phyloP scores from a whole-genome alignment of 2,329 filamentous ascomycete genomes.

The Colletotrichum neosansevieriae region DNA sequence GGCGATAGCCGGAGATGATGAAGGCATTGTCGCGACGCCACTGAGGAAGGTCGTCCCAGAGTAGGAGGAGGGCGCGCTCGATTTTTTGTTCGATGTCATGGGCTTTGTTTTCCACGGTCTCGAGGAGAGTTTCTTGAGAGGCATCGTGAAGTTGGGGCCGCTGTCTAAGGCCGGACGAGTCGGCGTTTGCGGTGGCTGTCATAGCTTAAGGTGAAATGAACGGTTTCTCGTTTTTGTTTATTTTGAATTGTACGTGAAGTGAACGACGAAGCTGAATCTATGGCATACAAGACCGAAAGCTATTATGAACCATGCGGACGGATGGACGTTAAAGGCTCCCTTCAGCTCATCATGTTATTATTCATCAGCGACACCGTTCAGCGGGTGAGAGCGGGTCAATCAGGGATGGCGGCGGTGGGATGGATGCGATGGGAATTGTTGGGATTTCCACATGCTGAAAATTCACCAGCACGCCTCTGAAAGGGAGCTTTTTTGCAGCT shows the following conservation, averaged over 20 bases:
- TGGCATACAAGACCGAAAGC: background rate
- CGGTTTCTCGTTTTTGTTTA: background rate
- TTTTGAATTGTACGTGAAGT: background rate
- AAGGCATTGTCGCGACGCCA: constrained; percentile 72
- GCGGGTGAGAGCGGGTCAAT: background rate
- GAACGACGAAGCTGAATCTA: background rate
- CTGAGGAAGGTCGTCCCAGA: constrained; percentile 68
- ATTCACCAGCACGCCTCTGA: background rate
- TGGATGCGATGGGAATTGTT: constrained; percentile 21
- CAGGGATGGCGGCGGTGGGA: constrained; percentile 4
- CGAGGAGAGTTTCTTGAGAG: constrained; percentile 34
- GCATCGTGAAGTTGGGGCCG: background rate
- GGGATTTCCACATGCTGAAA: constrained; percentile 27
- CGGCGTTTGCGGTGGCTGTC: constrained; percentile 3
- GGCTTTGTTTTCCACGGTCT: constrained; percentile 45
- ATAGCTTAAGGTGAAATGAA: background rate
- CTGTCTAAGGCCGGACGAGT: constrained; percentile 15
- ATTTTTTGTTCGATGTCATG: constrained; percentile 53
- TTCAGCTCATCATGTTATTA: background rate
- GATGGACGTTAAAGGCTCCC: background rate
- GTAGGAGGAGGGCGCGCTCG: constrained; percentile 57
- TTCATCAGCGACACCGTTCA: constrained; percentile 1
- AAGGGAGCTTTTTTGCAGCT: constrained; percentile 7
- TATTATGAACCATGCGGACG: background rate
- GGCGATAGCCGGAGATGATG: constrained; percentile 67